Evolutionary conservation across 2,329 filamentous ascomycete genomes (phyloP), one percentile per base, ranked within the genome.

Genomic region (Acrocalymma vagum): DNA sequence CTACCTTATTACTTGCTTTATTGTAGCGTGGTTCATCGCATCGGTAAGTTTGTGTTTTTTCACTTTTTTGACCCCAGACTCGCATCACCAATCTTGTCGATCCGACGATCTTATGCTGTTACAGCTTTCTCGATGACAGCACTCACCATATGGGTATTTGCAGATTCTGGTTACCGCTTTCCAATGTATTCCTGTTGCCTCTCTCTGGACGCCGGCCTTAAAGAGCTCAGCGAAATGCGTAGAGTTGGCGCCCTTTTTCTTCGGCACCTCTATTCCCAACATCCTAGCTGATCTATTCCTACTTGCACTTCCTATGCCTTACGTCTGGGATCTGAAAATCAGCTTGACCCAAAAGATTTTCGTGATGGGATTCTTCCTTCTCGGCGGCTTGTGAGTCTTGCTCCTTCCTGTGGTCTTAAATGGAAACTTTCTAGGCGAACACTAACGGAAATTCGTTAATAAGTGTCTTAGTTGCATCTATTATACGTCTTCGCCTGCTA

Each of bases 381-480:
- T 36, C 13, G 36, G 36, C 21, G 14, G 24, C 26, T 38, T 38
- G 32, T 36, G 20, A 36, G 32, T 27, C 32, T 11, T 24, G 14
- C 21, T 26, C 9, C 9, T 14, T 11, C 32, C 14, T 9, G 6
- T 15, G 17, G 27, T 15, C 23, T 9, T 29, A 10, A 9, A 15
- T 15, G 27, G 27, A 29, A 9, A 10, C 9, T 15, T n/a, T n/a
- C n/a, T n/a, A n/a, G n/a, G n/a, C n/a, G n/a, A n/a, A n/a, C n/a
- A n/a, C n/a, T n/a, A n/a, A n/a, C n/a, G n/a, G n/a, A n/a, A n/a
- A n/a, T n/a, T n/a, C n/a, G n/a, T n/a, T n/a, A n/a, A n/a, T n/a
- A 13, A 29, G 27, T 29, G 27, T 29, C 14, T 15, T 29, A 15
- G 17, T 29, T 15, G 27, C 27, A 10, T 29, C 27, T 29, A 15